phyloP scores from a whole-genome alignment of 2,329 filamentous ascomycete genomes.

The Orbilia quercus region DNA sequence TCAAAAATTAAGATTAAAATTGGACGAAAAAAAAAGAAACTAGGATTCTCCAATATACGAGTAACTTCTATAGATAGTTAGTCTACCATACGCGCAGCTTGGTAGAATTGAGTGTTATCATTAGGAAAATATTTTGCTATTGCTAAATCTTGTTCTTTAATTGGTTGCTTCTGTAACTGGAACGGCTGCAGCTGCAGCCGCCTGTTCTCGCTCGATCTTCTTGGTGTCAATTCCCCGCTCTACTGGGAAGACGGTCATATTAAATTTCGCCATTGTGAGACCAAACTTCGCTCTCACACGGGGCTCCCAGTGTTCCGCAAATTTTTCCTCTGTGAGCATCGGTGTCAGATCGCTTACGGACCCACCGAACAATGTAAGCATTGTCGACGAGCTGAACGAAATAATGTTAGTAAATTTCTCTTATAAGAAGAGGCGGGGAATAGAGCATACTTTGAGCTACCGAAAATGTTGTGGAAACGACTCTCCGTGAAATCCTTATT shows the following conservation, averaged over 20 bases:
- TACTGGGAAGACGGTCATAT: conserved; percentile 63
- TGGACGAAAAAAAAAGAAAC: no score
- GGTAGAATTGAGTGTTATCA: no score
- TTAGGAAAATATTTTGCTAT: not conserved
- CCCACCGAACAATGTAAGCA: conserved; percentile 64
- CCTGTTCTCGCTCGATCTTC: conserved; percentile 56
- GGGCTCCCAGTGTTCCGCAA: conserved; percentile 64
- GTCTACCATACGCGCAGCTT: no score
- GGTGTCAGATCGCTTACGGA: conserved; percentile 62
- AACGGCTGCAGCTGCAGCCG: conserved; percentile 20
- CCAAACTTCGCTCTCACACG: conserved; percentile 62
- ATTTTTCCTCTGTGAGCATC: conserved; percentile 64
- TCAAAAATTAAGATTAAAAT: no score
- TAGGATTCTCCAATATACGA: no score
- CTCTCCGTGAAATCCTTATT: conserved; percentile 63
- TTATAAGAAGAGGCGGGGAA: not conserved
- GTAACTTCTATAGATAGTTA: no score
- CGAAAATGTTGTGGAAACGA: conserved; percentile 64
- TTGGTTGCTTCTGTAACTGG: conserved; percentile 1
- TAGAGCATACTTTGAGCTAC: conserved; percentile 62
- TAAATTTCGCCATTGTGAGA: conserved; percentile 65
- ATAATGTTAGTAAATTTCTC: not conserved
- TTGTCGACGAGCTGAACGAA: conserved; percentile 63
- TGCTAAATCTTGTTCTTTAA: not conserved
- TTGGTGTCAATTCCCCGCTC: conserved; percentile 62